A percentile compares a stretch with the other conserved stretches of the same genome.
These are phyloP conservation scores for Marasmius sp. DNA, from an alignment of 1,284 basidiomycete species.

Conservation along the genomic window DNA sequence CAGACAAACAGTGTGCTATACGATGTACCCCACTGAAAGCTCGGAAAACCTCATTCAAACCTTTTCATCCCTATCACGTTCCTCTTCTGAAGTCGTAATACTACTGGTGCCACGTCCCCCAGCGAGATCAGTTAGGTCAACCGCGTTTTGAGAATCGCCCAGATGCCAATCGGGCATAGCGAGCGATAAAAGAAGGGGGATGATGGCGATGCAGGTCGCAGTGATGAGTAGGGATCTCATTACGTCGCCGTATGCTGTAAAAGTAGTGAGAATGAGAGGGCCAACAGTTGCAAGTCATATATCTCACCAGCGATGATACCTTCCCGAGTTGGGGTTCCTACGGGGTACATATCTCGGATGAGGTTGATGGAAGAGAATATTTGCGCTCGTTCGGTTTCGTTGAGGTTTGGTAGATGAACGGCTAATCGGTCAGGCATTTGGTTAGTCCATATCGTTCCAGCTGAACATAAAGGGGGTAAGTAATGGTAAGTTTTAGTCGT, in stretches of 20 bases:
- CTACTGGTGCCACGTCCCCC: neutral
- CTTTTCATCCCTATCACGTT: neutral
- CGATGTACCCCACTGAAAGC: no score
- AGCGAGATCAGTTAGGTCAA: slow-evolving; percentile 26
- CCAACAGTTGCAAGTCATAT: neutral
- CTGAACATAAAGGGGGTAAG: slow-evolving; percentile 23
- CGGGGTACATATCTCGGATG: slow-evolving; percentile 36
- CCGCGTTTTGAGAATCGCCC: slow-evolving; percentile 45
- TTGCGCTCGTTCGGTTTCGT: slow-evolving; percentile 31
- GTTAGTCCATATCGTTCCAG: slow-evolving; percentile 60
- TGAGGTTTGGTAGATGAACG: slow-evolving; percentile 47
- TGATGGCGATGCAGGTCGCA: slow-evolving; percentile 38
- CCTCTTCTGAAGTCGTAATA: neutral
- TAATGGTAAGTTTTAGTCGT: neutral
- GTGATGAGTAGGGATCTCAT: slow-evolving; percentile 55
- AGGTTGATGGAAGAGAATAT: slow-evolving; percentile 58
- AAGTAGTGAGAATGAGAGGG: neutral
- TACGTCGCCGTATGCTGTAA: slow-evolving; percentile 49
- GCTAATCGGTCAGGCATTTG: slow-evolving; percentile 61
- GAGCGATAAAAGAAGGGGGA: slow-evolving; percentile 39
- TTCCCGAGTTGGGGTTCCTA: slow-evolving; percentile 52
- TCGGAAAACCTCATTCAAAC: no score
- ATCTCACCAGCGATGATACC: slow-evolving; percentile 54
- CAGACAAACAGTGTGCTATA: no score
- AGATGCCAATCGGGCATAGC: slow-evolving; percentile 49